Base-by-base conservation (phyloP, 2,329 filamentous ascomycete species). In the Neofusicoccum umdonicola region DNA sequence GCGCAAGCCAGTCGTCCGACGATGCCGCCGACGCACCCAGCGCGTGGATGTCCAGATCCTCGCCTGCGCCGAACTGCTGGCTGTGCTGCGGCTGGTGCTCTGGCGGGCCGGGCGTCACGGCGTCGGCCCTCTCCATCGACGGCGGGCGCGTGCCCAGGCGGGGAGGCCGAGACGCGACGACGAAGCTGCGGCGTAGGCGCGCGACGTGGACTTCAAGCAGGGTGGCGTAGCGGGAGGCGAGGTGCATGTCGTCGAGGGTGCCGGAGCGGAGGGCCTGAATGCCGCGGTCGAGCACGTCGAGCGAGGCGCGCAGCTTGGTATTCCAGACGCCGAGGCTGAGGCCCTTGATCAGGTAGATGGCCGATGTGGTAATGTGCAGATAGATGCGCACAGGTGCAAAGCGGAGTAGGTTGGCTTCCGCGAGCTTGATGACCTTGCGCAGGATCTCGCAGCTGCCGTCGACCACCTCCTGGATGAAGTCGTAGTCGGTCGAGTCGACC, bases 401-500 rank as follows among this genome's bases (percentile, higher is more conserved):
- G 3, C 80, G 78, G n/a, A 87, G 73, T 6, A 73, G 73, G 0
- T 76, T 77, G 2, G 74, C 76, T 31, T 84, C 79, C 2, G 80
- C 79, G 1, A 86, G 76, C 45, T 81, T 77, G 0, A 77, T 80
- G 2, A 83, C 81, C 56, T 81, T 83, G 54, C 82, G 74, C 3
- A 86, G 72, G 34, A 84, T 84, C 61, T 83, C 77, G 50, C 82
- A 81, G 65, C 81, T 84, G 1, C 81, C 82, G 19, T 85, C 81
- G 3, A 85, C 82, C 1, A 86, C 84, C 69, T 85, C 83, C 70
- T 82, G 80, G 13, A 86, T 84, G 67, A 85, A 85, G 41, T 81
- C 79, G 63, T 84, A 85, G 68, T 86, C 84, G 54, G 79, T 78
- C 1, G 80, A 76, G 63, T 83, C 81, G 22, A 83, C 77, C 54